Evolutionary conservation across 106 monocot genomes (phyloP).

Genomic region (Chionographis japonica): DNA sequence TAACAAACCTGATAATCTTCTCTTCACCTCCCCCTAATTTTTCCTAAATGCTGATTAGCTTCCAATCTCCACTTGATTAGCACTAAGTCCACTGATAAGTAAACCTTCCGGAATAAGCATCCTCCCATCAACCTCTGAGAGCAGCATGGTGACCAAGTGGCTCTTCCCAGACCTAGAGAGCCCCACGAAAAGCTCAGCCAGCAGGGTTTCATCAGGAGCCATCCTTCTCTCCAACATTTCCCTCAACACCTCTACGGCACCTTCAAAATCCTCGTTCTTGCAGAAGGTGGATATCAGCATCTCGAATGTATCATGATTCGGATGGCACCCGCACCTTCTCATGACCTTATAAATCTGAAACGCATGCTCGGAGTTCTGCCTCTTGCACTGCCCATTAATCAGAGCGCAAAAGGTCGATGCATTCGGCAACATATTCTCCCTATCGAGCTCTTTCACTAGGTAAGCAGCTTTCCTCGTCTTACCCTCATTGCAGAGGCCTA

Average conservation of each 20-base stretch:
- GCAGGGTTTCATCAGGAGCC: constrained; percentile 41
- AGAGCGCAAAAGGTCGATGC: constrained; percentile 72
- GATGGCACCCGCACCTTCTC: constrained; percentile 65
- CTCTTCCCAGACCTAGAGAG: constrained; percentile 40
- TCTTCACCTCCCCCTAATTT: background rate
- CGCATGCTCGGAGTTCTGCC: constrained; percentile 86
- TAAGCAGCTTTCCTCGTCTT: constrained; percentile 77
- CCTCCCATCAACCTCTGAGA: constrained; percentile 16
- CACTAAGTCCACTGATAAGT: constrained; percentile 2
- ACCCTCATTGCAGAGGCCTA: constrained; percentile 80
- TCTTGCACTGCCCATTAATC: constrained; percentile 77
- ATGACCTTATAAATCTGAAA: constrained; percentile 74
- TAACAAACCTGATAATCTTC: no score
- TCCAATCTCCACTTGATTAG: constrained; percentile 3
- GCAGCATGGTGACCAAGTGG: constrained; percentile 22
- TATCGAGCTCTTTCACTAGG: constrained; percentile 59
- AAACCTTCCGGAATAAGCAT: constrained; percentile 40
- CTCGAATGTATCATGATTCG: constrained; percentile 46
- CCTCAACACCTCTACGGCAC: constrained; percentile 54
- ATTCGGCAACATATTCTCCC: constrained; percentile 49
- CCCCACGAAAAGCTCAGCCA: constrained; percentile 46
- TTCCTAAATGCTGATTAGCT: background rate
- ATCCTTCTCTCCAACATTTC: constrained; percentile 69
- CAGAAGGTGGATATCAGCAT: constrained; percentile 63
- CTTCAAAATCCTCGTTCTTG: constrained; percentile 74